phyloP scores from a whole-genome alignment of 202 grass and related monocot species.

The Hordeum pubiflorum region DNA sequence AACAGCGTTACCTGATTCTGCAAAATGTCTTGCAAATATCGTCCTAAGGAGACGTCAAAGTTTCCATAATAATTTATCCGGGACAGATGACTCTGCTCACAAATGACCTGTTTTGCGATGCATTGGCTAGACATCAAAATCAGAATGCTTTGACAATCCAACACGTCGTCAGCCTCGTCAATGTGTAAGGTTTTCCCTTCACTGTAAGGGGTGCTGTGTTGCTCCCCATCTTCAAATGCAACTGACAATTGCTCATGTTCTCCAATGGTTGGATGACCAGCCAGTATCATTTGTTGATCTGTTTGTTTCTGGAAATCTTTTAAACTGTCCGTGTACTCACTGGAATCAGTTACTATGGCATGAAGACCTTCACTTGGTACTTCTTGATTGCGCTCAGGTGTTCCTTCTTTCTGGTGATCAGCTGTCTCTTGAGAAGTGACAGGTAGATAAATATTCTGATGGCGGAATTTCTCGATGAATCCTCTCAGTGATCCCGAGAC shows the following conservation, averaged over 20 bases:
- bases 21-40: constrained; percentile 74
- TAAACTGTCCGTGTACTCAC: constrained; percentile 21
- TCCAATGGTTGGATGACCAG: not conserved
- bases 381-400: not conserved
- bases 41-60: constrained; percentile 68
- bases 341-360: not conserved
- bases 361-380: not conserved
- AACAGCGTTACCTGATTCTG: constrained; percentile 45
- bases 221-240: not conserved
- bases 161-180: constrained; percentile 20
- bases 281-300: not conserved
- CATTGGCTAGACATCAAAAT: constrained; percentile 74
- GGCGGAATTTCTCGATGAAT: constrained; percentile 18
- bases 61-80: constrained; percentile 84
- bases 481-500: constrained; percentile 19
- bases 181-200: constrained; percentile 24
- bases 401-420: constrained; percentile 30
- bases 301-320: constrained; percentile 11
- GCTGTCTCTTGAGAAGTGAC: constrained; percentile 32
- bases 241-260: not conserved
- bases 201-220: constrained; percentile 4
- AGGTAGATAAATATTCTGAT: constrained; percentile 41
- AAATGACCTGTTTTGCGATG: constrained; percentile 52
- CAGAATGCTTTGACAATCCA: constrained; percentile 65
- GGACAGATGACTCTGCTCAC: constrained; percentile 67